phyloP scores from a whole-genome alignment of 805 yeast genomes.

The Zygotorulaspora danielsina region DNA sequence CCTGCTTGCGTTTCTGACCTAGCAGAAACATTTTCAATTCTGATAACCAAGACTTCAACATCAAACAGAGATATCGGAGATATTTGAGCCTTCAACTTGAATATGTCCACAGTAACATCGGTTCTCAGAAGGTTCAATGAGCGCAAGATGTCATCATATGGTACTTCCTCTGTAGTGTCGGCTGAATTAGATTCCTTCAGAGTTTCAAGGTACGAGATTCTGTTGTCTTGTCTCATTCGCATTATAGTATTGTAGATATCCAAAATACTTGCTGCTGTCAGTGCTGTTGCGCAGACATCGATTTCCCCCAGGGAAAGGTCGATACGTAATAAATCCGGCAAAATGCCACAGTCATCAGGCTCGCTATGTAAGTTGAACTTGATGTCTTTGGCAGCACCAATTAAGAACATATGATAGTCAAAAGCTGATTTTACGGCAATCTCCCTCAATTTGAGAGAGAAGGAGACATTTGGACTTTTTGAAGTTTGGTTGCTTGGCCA shows the following conservation, averaged over 20 bases:
- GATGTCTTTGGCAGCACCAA: slow-evolving; percentile 48
- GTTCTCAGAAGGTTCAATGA: slow-evolving; percentile 49
- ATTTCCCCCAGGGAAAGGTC: slow-evolving; percentile 47
- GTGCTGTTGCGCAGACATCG: slow-evolving; percentile 68
- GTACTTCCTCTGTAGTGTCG: slow-evolving; percentile 22
- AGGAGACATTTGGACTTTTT: slow-evolving; percentile 61
- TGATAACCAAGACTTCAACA: slow-evolving; percentile 63
- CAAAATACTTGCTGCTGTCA: slow-evolving; percentile 76
- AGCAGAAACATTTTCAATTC: slow-evolving; percentile 51
- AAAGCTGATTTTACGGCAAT: slow-evolving; percentile 62
- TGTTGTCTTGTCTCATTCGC: slow-evolving; percentile 70
- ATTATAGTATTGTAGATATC: slow-evolving; percentile 70
- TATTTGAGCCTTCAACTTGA: slow-evolving; percentile 54
- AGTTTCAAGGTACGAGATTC: slow-evolving; percentile 69
- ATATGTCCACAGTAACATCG: slow-evolving; percentile 58
- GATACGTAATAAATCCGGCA: slow-evolving; percentile 60
- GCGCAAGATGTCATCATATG: slow-evolving; percentile 31
- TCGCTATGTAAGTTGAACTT: slow-evolving; percentile 64
- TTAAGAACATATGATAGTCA: slow-evolving; percentile 81
- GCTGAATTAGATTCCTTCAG: slow-evolving; percentile 51
- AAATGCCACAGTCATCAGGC: slow-evolving; percentile 42
- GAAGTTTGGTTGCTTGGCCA: slow-evolving; percentile 55
- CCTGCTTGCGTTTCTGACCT: slow-evolving; percentile 42
- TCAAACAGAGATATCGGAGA: slow-evolving; percentile 84
- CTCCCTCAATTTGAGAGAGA: slow-evolving; percentile 52